These are phyloP conservation scores for Suillus spraguei DNA, from an alignment of 768 basidiomycete genomes.

Conservation along the genomic window DNA sequence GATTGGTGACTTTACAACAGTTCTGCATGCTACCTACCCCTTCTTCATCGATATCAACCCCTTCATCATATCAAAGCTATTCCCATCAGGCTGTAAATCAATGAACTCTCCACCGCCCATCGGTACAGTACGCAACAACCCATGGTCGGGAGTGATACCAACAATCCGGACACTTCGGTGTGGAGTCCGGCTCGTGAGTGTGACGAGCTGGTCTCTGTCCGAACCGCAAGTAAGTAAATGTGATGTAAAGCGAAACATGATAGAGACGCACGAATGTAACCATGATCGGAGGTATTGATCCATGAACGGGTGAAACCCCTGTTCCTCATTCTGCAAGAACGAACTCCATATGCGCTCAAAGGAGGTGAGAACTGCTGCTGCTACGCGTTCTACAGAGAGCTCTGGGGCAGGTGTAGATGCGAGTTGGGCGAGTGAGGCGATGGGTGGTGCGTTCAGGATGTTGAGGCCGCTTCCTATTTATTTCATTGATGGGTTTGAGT, in stretches of 20 bases:
- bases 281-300: slow-evolving; percentile 78
- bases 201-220: too few relatives aligned
- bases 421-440: slow-evolving; percentile 79
- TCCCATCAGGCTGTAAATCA: slow-evolving; percentile 97
- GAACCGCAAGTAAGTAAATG: slow-evolving; percentile 1
- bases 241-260: neutral
- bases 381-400: slow-evolving; percentile 72
- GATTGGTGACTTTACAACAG: too few relatives aligned
- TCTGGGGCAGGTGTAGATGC: neutral
- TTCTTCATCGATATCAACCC: slow-evolving; percentile 36
- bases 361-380: slow-evolving; percentile 68
- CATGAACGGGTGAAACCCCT: slow-evolving; percentile 83
- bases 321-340: slow-evolving; percentile 55
- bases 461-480: slow-evolving; percentile 68
- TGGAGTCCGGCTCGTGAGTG: too few relatives aligned
- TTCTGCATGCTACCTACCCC: too few relatives aligned
- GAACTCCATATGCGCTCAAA: slow-evolving; percentile 75
- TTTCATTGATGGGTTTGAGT: neutral
- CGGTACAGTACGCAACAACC: slow-evolving; percentile 80
- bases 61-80: slow-evolving; percentile 94
- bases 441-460: slow-evolving; percentile 78
- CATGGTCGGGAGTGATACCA: slow-evolving; percentile 87
- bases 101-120: slow-evolving; percentile 50
- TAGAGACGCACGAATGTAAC: slow-evolving; percentile 76
- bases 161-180: slow-evolving; percentile 21